Conservation (phyloP, 805 yeast species). For the Candida argentea region DNA sequence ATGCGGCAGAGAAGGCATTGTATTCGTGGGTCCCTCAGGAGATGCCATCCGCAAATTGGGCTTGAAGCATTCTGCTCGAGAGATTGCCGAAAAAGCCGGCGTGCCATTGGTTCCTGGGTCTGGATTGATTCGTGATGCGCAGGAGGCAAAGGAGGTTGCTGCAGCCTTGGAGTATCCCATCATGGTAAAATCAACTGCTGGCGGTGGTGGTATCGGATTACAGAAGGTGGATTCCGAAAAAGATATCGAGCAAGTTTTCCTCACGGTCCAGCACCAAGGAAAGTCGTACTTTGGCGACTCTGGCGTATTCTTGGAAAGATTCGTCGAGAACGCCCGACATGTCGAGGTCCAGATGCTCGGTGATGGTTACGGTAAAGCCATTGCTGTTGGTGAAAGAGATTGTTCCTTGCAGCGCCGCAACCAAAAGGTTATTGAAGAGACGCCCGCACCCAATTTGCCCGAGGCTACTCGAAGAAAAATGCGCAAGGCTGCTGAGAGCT, state of each 20-base stretch:
- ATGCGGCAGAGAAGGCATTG: conserved; percentile 72
- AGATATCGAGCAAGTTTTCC: conserved; percentile 78
- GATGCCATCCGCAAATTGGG: conserved; percentile 88
- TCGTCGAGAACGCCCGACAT: conserved; percentile 91
- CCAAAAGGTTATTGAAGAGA: conserved; percentile 93
- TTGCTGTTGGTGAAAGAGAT: conserved; percentile 94
- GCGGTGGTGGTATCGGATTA: conserved; percentile 98
- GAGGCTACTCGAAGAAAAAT: conserved; percentile 62
- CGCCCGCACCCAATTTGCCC: conserved; percentile 94
- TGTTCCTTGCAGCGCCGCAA: conserved; percentile 96
- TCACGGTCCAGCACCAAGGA: conserved; percentile 91
- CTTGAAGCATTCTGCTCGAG: conserved; percentile 93
- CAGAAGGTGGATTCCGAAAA: conserved; percentile 80
- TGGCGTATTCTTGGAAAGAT: conserved; percentile 91
- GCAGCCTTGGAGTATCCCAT: conserved; percentile 73
- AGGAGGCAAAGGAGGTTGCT: conserved; percentile 72
- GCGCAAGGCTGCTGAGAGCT: conserved; percentile 76
- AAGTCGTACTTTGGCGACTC: conserved; percentile 87
- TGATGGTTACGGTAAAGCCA: conserved; percentile 87
- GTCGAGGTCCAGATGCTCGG: conserved; percentile 96
- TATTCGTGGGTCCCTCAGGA: conserved; percentile 95
- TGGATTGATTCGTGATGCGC: conserved; percentile 59
- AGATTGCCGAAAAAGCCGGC: conserved; percentile 80
- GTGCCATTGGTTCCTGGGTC: conserved; percentile 99
- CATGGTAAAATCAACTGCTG: conserved; percentile 96